Base-by-base conservation (phyloP, 179 eudicot species). In the Carnegiea gigantea region DNA sequence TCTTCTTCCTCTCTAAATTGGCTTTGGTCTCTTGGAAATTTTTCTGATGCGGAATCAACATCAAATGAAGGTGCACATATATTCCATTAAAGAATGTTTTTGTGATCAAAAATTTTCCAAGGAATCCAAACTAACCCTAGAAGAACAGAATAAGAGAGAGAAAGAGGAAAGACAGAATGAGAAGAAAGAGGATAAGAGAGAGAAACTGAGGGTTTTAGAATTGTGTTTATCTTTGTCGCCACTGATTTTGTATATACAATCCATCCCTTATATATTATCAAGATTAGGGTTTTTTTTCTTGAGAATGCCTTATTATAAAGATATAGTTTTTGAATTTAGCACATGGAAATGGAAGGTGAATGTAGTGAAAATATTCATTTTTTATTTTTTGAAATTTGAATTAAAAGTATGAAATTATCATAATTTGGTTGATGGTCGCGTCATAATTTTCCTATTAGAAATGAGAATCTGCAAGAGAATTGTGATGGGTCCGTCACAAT, bases 101-200 rank as follows among this genome's bases (percentile, higher is more conserved):
- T 54, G 77, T 23, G n/a, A n/a, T 80, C 43, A 60, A 49, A 77
- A 74, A 71, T 60, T 62, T 62, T 48, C 79, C 11, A n/a, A 49
- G 79, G 79, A 76, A 36, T 64, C 18, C 17, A 43, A 59, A 73
- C 48, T 20, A 81, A 81, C 75, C 78, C 82, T 80, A 80, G 73
- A 23, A 59, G 76, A 70, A 70, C 11, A 33, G 43, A 77, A 30
- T 24, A 59, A n/a, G 24, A 59, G 46, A 51, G 30, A 54, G 64
- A 59, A 49, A 40, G 53, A 57, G 67, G 26, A 70, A 13, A 43
- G 72, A 1, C 65, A 46, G 30, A 33, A 51, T 9, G 75, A 46
- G 21, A 26, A 67, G 48, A 3, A 28, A 23, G 57, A 54, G 51
- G 71, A 21, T 24, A 59, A 30, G 21, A 1, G 33, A 77, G 80